A percentile compares a stretch with the other conserved stretches of the same genome.
Evolutionary conservation across 1,284 basidiomycete species (phyloP).

Genomic region (Testicularia cyperi): DNA sequence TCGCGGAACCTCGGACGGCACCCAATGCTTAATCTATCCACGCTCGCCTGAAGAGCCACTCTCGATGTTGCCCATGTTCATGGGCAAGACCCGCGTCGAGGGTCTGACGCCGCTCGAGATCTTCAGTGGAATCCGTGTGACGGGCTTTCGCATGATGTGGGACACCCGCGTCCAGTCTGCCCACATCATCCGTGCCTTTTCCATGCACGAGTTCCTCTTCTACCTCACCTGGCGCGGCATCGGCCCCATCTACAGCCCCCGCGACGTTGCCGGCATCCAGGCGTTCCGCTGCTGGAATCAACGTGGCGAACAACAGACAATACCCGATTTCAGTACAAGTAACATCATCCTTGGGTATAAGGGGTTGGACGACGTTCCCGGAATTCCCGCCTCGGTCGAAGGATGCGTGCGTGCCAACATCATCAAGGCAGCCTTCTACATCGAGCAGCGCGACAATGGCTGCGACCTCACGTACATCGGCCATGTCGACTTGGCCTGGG

Average conservation of each 20-base stretch:
- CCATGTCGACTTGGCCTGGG: conserved; percentile 23
- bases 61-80: conserved; percentile 33
- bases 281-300: conserved; percentile 29
- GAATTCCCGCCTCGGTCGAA: conserved; percentile 24
- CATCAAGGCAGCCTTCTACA: conserved; percentile 33
- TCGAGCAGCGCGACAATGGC: conserved; percentile 27
- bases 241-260: conserved; percentile 39
- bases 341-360: conserved; percentile 33
- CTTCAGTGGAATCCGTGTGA: conserved; percentile 38
- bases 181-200: conserved; percentile 34
- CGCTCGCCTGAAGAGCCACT: conserved; percentile 21
- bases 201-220: conserved; percentile 42
- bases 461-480: conserved; percentile 43
- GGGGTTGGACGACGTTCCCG: conserved; percentile 23
- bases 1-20: conserved; percentile 8
- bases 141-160: conserved; percentile 44
- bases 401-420: conserved; percentile 39
- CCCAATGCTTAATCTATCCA: conserved; percentile 20
- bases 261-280: conserved; percentile 42
- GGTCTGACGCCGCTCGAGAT: conserved; percentile 38
- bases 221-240: conserved; percentile 46
- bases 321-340: conserved; percentile 25
- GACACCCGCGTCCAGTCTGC: conserved; percentile 42
- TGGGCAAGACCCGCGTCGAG: conserved; percentile 21
- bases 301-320: conserved; percentile 14